Evolutionary conservation across 768 basidiomycete genomes (phyloP), one percentile per base, ranked within the genome.

Genomic region (Baorangia bicolor): DNA sequence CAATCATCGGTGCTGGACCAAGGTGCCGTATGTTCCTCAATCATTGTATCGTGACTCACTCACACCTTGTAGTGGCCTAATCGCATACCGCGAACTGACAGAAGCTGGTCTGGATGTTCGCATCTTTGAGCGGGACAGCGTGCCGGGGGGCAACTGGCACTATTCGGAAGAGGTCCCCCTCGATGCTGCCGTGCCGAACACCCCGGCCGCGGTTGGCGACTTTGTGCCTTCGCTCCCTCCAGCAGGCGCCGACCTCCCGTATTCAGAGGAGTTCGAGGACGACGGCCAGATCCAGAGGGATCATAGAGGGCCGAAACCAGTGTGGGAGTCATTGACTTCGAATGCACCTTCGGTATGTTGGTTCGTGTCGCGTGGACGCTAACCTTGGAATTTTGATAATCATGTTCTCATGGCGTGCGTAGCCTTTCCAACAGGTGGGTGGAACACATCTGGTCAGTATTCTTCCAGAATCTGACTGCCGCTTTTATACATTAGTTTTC

Each of bases 71-170:
- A 64, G 62, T 30, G 62, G 54, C 5, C 10, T 63, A 18, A 28
- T 49, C 9, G 58, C 62, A 39, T 63, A 56, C 30, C 51, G 40
- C 3, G 54, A 63, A 28, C 40, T 63, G 47, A 56, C 50, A 3
- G 55, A 64, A 37, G 62, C 42, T 0, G 63, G 63, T 27, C 23
- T 64, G 1, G 40, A 64, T 5, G 62, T 60, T 10, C 58, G 62
- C 16, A 16, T 64, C 10, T 64, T 64, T 8, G 63, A 64, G 37
- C 52, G 61, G 4, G 58, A 56, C 42, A 52, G 33, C 20, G 53
- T 54, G 3, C 62, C 62, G 0, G 59, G 56, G 3, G 56, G 62
- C 1, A 53, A 40, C 39, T 64, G 62, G 55, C 56, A 64, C 43
- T 55, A 64, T 37, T 59, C 62, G 2, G 62, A 63, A 44, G 62